Evolutionary conservation across 1,284 basidiomycete genomes (phyloP), one percentile per base, ranked within the genome.

Genomic region (Xerocomus cyaneibrunnescens): DNA sequence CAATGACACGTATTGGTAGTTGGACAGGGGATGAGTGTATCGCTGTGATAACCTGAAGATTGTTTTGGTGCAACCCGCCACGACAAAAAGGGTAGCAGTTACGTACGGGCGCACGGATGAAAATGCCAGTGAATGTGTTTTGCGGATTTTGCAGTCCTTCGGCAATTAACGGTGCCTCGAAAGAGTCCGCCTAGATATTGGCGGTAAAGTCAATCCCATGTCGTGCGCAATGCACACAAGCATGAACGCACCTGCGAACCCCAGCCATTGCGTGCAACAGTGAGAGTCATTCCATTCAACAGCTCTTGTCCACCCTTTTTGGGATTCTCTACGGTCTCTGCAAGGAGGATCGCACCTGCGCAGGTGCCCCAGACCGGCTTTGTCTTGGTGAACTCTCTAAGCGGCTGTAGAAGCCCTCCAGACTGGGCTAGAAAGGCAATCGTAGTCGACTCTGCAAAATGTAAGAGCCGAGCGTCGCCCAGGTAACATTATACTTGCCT

Each of bases 301-400:
- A 95, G 76, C 60, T 94, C 89, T 70, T 94, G 93, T 2, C 92
- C 92, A 35, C 90, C 92, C 63, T 85, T 88, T 75, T 95, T 96
- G 12, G 85, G 81, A 43, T 89, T 88, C 56, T 86, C 84, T 14
- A 92, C 79, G 8, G 76, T 71, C 57, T 85, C 77, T 3, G 92
- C 82, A 38, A 98, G 81, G 44, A 98, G 76, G 58, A 99, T 98
- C 59, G 96, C 95, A 17, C 96, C 96, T 0, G 96, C 96, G 70
- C 96, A 99, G 0, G 95, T 98, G 3, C 96, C 96, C 92, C 94
- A 99, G 1, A 95, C 84, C 0, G 92, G 86, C 61, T 87, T 91
- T 0, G 67, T 76, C 64, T 72, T 76, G 48, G 76, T 74, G 72
- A 87, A 98, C 37, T 80, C 78, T 36, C 82, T 79, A 6, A 99